A percentile compares a stretch with the other conserved stretches of the same genome.
Evolutionary conservation across 176 grass and related monocot species (phyloP).

Genomic region (Oryza officinalis): DNA sequence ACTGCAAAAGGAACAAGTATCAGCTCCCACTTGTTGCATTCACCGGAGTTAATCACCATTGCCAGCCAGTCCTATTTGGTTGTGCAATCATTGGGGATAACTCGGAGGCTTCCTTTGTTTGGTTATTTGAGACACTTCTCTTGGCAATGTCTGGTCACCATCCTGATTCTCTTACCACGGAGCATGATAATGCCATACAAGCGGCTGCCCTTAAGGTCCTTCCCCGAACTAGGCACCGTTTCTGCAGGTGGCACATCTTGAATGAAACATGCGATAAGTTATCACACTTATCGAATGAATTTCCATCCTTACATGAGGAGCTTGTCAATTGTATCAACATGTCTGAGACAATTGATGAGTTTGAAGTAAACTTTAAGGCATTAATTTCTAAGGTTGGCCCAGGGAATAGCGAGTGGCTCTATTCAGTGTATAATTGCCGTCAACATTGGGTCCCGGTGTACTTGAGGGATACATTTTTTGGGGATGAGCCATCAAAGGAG

Average conservation of each 20-base stretch:
- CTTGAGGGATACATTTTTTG: constrained; percentile 55
- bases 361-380: constrained; percentile 49
- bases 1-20: constrained; percentile 48
- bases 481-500: constrained; percentile 37
- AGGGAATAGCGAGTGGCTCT: constrained; percentile 42
- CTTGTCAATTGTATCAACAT: constrained; percentile 44
- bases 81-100: constrained; percentile 54
- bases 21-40: constrained; percentile 48
- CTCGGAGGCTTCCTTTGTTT: constrained; percentile 49
- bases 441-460: constrained; percentile 53
- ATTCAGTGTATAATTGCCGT: constrained; percentile 53
- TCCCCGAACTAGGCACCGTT: constrained; percentile 38
- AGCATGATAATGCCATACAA: constrained; percentile 34
- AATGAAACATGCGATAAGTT: constrained; percentile 41
- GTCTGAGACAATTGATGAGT: constrained; percentile 48
- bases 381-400: constrained; percentile 42
- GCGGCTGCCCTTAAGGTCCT: constrained; percentile 38
- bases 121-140: constrained; percentile 58
- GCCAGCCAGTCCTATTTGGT: constrained; percentile 57
- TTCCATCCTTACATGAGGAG: constrained; percentile 45
- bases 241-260: constrained; percentile 56
- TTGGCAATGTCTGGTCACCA: constrained; percentile 59
- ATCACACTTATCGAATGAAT: constrained; percentile 35
- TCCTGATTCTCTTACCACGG: constrained; percentile 46
- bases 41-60: constrained; percentile 63